Evolutionary conservation across 306 rosid genomes (phyloP).

Genomic region (Ziziphus jujuba): DNA sequence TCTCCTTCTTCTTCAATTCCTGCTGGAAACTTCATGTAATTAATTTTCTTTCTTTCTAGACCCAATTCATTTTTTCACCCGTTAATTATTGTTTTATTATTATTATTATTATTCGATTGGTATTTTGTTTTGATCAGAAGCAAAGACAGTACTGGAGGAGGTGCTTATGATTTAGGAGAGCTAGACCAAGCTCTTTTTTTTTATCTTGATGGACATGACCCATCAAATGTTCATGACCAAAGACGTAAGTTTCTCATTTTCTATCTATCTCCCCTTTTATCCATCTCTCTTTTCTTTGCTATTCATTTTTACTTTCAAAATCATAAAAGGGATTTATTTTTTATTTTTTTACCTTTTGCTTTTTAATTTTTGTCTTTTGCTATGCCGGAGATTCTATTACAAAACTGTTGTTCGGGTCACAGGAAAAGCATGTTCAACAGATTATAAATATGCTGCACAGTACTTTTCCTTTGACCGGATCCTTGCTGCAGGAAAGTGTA

Average conservation of each 20-base stretch:
- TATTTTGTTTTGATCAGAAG: constrained; percentile 41
- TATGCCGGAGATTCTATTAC: constrained; percentile 39
- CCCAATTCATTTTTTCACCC: not conserved
- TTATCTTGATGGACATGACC: constrained; percentile 80
- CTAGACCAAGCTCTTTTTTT: constrained; percentile 91
- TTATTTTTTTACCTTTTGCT: constrained; percentile 6
- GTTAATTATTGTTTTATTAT: not conserved
- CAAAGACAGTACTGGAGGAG: constrained; percentile 56
- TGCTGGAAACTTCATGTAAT: constrained; percentile 66
- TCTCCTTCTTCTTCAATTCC: constrained; percentile 57
- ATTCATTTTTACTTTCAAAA: not conserved
- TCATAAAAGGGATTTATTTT: constrained; percentile 27
- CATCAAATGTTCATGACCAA: constrained; percentile 61
- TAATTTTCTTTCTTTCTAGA: not conserved
- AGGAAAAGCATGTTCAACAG: constrained; percentile 50
- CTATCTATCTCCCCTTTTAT: constrained; percentile 14
- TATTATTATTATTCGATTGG: not conserved
- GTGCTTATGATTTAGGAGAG: constrained; percentile 85
- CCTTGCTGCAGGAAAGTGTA: constrained; percentile 30
- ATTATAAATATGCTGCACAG: constrained; percentile 42
- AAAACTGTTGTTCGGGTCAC: constrained; percentile 40
- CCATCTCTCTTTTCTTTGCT: not conserved
- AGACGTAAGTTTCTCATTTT: constrained; percentile 58
- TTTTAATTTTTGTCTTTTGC: constrained; percentile 22
- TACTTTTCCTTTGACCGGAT: constrained; percentile 74